These are phyloP conservation scores for Barnettozyma pratensis DNA, from an alignment of 805 yeast species.

Conservation along the genomic window DNA sequence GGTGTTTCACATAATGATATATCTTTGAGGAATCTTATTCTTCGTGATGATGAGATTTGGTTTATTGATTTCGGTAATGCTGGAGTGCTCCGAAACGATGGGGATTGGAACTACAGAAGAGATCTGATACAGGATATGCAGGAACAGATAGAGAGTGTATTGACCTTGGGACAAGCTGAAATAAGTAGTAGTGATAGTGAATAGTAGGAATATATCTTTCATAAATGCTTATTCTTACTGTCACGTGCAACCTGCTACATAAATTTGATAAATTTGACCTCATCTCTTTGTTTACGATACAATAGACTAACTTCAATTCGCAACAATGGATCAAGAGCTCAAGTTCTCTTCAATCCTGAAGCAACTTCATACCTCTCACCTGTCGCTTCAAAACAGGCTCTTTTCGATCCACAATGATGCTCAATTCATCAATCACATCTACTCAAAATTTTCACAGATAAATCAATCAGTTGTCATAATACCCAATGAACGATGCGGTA, in stretches of 20 bases:
- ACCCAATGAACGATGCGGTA: slow-evolving; percentile 83
- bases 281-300: background rate
- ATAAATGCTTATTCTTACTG: too few relatives aligned
- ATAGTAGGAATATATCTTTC: too few relatives aligned
- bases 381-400: background rate
- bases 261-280: too few relatives aligned
- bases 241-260: too few relatives aligned
- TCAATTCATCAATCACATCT: background rate
- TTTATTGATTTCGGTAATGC: background rate
- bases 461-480: slow-evolving; percentile 33
- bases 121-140: background rate
- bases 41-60: background rate
- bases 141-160: background rate
- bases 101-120: background rate
- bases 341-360: background rate
- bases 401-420: background rate
- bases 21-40: background rate
- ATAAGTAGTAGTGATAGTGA: too few relatives aligned
- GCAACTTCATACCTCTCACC: background rate
- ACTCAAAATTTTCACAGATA: slow-evolving; percentile 43
- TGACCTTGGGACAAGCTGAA: background rate
- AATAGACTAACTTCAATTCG: background rate
- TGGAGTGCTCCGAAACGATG: background rate
- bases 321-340: background rate
- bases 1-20: background rate